Conservation (phyloP, 805 yeast species). For the Starmerella bombicola region DNA sequence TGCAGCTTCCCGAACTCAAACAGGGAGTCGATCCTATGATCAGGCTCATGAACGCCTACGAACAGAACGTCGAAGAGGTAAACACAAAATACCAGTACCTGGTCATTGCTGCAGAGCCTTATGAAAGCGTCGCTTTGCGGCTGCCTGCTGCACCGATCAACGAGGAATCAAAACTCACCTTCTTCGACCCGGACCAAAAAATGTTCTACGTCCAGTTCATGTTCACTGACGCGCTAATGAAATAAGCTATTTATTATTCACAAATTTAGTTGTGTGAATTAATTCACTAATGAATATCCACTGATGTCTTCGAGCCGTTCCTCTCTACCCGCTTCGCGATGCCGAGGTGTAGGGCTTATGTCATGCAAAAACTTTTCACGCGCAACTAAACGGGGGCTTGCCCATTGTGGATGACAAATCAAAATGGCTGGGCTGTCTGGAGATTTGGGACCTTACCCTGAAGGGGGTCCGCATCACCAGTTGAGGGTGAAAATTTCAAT, state of each 20-base stretch:
- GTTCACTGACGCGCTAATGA: constrained; percentile 28
- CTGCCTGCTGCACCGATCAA: constrained; percentile 52
- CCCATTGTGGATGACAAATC: too few relatives aligned
- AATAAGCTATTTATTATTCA: too few relatives aligned
- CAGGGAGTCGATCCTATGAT: constrained; percentile 44
- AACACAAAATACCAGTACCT: constrained; percentile 49
- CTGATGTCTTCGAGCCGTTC: too few relatives aligned
- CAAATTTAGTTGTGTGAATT: too few relatives aligned
- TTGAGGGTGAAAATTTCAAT: constrained; percentile 13
- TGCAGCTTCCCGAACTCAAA: constrained; percentile 42
- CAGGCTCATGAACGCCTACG: constrained; percentile 67
- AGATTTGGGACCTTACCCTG: too few relatives aligned
- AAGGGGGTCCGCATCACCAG: too few relatives aligned
- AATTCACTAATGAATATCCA: too few relatives aligned
- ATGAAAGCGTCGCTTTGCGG: constrained; percentile 65
- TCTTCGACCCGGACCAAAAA: constrained; percentile 52
- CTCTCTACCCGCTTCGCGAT: too few relatives aligned
- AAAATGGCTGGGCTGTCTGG: too few relatives aligned
- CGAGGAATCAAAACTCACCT: constrained; percentile 38
- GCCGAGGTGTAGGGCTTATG: neutral
- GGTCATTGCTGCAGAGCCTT: constrained; percentile 80
- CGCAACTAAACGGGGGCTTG: too few relatives aligned
- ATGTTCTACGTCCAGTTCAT: constrained; percentile 56
- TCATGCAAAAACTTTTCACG: neutral
- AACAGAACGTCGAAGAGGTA: constrained; percentile 42